phyloP scores from a whole-genome alignment of 2,329 filamentous ascomycete genomes.

The Trichoderma brevicompactum region DNA sequence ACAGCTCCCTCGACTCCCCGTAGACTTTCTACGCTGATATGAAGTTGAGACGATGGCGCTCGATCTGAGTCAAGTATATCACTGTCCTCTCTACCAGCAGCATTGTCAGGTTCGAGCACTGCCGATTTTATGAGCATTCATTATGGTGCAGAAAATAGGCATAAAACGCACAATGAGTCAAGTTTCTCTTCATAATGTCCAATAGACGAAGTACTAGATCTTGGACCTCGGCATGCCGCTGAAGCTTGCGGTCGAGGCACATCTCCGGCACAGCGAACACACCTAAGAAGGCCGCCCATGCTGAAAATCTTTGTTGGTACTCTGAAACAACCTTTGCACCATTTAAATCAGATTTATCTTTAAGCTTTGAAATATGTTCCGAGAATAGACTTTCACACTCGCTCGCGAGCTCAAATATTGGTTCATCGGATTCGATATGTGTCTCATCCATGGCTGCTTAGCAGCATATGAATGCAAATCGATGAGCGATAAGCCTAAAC shows the following conservation, averaged over 20 bases:
- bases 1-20: slow-evolving; percentile 11
- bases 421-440: neutral
- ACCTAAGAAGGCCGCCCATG: slow-evolving; percentile 28
- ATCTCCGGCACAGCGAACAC: slow-evolving; percentile 18
- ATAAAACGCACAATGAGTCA: slow-evolving; percentile 5
- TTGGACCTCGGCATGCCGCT: slow-evolving; percentile 16
- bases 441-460: neutral
- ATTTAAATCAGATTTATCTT: neutral
- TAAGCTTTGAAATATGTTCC: neutral
- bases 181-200: slow-evolving; percentile 25
- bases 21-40: slow-evolving; percentile 16
- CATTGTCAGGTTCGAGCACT: neutral
- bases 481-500: neutral
- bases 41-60: neutral
- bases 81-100: neutral
- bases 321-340: slow-evolving; percentile 20
- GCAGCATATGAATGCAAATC: neutral
- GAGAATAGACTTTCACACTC: neutral
- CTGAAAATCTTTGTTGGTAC: slow-evolving; percentile 25
- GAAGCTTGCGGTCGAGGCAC: slow-evolving; percentile 27
- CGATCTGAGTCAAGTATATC: neutral
- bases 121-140: neutral
- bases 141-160: neutral
- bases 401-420: slow-evolving; percentile 4
- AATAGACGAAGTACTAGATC: slow-evolving; percentile 24